Evolutionary conservation across 306 rosid genomes (phyloP).

Genomic region (barrel medic (Medicago truncatula)): MtrunA17r5.0-ANR NC_053042.1:3559501-3560000

Average conservation of each 20-base stretch:
- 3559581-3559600: too few species aligned
- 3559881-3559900: conserved; percentile 44
- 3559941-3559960: conserved; percentile 44
- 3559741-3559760: conserved; percentile 69
- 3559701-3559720: conserved; percentile 23
- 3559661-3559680: neutral
- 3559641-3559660: conserved; percentile 21
- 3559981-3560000: conserved; percentile 4
- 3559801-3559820: conserved; percentile 44
- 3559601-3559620: too few species aligned
- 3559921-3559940: conserved; percentile 45
- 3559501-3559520: too few species aligned
- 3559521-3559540: too few species aligned
- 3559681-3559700: conserved; percentile 24
- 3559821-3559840: conserved; percentile 51
- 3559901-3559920: conserved; percentile 41
- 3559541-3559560: too few species aligned
- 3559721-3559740: conserved; percentile 59
- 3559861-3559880: conserved; percentile 30
- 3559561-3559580: too few species aligned
- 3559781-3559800: conserved; percentile 47
- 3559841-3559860: conserved; percentile 39
- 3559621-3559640: conserved; percentile 19
- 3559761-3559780: conserved; percentile 58
- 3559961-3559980: conserved; percentile 39